These are phyloP conservation scores for Pseudopithomyces chartarum DNA, from an alignment of 2,329 filamentous ascomycete species.

Conservation along the genomic window DNA sequence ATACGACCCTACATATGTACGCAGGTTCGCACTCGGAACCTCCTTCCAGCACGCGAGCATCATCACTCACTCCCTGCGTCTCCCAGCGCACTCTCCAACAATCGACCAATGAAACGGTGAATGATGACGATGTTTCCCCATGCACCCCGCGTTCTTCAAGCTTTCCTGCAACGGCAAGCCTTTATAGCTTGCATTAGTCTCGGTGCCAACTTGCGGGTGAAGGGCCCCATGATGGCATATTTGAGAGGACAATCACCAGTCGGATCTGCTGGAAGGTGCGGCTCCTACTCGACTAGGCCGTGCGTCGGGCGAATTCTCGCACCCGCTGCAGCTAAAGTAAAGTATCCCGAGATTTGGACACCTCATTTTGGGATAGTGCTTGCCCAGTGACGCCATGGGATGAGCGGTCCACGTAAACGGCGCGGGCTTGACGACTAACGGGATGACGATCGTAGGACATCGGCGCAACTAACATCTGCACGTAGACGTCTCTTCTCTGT, in stretches of 20 bases:
- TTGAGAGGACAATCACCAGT: neutral
- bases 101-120: neutral
- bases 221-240: neutral
- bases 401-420: neutral
- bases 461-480: neutral
- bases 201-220: neutral
- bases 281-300: neutral
- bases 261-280: neutral
- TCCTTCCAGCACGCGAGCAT: too few relatives aligned
- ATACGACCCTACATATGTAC: too few relatives aligned
- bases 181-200: neutral
- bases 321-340: neutral
- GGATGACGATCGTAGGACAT: neutral
- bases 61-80: too few relatives aligned
- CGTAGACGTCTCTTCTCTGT: neutral
- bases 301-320: neutral
- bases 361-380: neutral
- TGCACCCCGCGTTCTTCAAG: neutral
- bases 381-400: neutral
- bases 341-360: neutral
- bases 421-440: neutral
- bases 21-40: too few relatives aligned
- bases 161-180: neutral
- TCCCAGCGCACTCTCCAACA: too few relatives aligned
- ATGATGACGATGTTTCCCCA: neutral